Conservation (phyloP, 2,329 filamentous ascomycete genomes). For the Verticillium nonalfalfae region DNA sequence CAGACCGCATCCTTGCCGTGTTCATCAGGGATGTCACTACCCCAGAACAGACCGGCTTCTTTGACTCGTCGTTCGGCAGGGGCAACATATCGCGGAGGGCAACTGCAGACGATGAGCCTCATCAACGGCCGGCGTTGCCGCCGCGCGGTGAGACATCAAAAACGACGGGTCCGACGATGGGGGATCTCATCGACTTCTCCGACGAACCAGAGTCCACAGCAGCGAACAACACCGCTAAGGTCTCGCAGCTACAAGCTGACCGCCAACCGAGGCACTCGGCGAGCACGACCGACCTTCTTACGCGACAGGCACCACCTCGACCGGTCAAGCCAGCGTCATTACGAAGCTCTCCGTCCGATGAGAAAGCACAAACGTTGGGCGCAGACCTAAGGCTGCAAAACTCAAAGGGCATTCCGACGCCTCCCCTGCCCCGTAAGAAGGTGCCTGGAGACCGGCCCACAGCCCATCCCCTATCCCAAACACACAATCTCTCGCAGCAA, state of each 20-base stretch:
- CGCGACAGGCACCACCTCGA: constrained; percentile 31
- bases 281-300: constrained; percentile 22
- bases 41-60: constrained; percentile 65
- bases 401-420: constrained; percentile 9
- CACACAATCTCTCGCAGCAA: constrained; percentile 31
- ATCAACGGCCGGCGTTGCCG: constrained; percentile 23
- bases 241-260: constrained; percentile 18
- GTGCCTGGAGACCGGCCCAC: constrained; percentile 12
- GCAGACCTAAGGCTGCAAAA: not conserved
- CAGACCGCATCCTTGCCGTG: constrained; percentile 74
- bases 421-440: constrained; percentile 28
- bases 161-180: constrained; percentile 37
- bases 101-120: constrained; percentile 13
- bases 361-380: constrained; percentile 6
- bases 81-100: constrained; percentile 2
- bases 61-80: constrained; percentile 52
- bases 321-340: constrained; percentile 53
- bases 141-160: constrained; percentile 18
- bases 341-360: constrained; percentile 33
- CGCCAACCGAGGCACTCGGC: constrained; percentile 11
- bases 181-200: constrained; percentile 55
- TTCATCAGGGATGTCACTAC: constrained; percentile 97
- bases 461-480: constrained; percentile 32
- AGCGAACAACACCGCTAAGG: constrained; percentile 20
- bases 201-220: constrained; percentile 39